A percentile compares a stretch with the other conserved stretches of the same genome.
These are phyloP conservation scores for Epichloe bromicola DNA, from an alignment of 2,329 filamentous ascomycete species.

Conservation along the genomic window DNA sequence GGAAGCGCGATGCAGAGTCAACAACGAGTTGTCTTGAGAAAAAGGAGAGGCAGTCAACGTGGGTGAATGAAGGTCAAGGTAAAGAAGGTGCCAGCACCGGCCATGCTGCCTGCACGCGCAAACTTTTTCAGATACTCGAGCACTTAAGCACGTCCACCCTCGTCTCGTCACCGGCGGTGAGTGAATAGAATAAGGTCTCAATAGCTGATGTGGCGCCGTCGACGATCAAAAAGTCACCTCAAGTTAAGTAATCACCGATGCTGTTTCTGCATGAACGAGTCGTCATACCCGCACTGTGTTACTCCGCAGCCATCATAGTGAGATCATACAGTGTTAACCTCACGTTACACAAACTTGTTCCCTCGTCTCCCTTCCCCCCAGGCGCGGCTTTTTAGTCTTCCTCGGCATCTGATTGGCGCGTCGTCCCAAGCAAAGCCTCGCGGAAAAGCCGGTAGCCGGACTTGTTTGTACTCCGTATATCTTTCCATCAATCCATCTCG, in stretches of 20 bases:
- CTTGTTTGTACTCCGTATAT: not conserved
- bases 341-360: not conserved
- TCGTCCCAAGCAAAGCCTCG: not conserved
- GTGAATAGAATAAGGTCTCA: not conserved
- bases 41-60: not conserved
- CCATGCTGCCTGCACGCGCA: too few species aligned
- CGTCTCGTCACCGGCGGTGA: not conserved
- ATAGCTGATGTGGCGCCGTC: not conserved
- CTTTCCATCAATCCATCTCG: slow-evolving; percentile 2
- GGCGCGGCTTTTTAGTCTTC: not conserved
- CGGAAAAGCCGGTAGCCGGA: not conserved
- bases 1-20: not conserved
- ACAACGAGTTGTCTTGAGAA: not conserved
- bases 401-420: slow-evolving; percentile 1
- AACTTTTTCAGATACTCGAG: too few species aligned
- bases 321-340: not conserved
- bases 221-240: not conserved
- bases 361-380: not conserved
- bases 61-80: not conserved
- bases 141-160: not conserved
- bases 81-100: too few species aligned
- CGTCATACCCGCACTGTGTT: not conserved
- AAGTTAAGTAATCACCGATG: too few species aligned
- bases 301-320: too few species aligned
- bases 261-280: not conserved